These are phyloP conservation scores for Penicillium samsonianum DNA, from an alignment of 495 filamentous ascomycete species.

Conservation along the genomic window DNA sequence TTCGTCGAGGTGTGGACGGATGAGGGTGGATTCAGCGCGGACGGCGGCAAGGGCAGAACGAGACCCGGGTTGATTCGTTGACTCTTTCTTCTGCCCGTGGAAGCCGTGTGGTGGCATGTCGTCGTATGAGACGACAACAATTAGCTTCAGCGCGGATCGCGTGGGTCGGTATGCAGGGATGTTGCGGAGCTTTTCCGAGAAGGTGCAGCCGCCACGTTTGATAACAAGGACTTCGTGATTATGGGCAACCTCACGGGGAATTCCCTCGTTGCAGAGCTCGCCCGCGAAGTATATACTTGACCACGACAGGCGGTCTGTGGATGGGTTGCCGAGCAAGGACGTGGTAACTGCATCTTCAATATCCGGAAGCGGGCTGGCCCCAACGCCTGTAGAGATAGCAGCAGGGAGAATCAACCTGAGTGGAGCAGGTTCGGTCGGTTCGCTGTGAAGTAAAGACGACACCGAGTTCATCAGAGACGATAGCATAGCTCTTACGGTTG, in stretches of 20 bases:
- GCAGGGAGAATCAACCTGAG: conserved; percentile 61
- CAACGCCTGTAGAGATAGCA: conserved; percentile 70
- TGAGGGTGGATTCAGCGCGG: conserved; percentile 45
- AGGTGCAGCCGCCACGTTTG: conserved; percentile 81
- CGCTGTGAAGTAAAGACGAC: conserved; percentile 53
- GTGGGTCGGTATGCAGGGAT: conserved; percentile 75
- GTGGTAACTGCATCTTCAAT: conserved; percentile 56
- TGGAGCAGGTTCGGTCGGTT: conserved; percentile 28
- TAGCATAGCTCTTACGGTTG: conserved; percentile 52
- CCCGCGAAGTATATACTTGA: conserved; percentile 68
- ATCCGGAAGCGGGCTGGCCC: conserved; percentile 74
- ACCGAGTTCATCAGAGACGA: conserved; percentile 61
- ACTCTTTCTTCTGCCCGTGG: background rate
- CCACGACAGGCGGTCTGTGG: conserved; percentile 59
- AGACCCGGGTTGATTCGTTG: background rate
- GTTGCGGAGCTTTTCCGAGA: conserved; percentile 77
- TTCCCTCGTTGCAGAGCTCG: conserved; percentile 62
- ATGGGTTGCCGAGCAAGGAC: conserved; percentile 41
- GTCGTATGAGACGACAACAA: conserved; percentile 76
- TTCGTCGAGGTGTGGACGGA: conserved; percentile 77
- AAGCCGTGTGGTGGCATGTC: conserved; percentile 17
- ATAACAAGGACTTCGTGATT: conserved; percentile 81
- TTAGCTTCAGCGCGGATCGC: conserved; percentile 65
- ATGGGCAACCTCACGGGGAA: conserved; percentile 61
- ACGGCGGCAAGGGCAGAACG: conserved; percentile 41